Evolutionary conservation across 1,284 basidiomycete genomes (phyloP).

Genomic region (Moesziomyces globuligerus): DNA sequence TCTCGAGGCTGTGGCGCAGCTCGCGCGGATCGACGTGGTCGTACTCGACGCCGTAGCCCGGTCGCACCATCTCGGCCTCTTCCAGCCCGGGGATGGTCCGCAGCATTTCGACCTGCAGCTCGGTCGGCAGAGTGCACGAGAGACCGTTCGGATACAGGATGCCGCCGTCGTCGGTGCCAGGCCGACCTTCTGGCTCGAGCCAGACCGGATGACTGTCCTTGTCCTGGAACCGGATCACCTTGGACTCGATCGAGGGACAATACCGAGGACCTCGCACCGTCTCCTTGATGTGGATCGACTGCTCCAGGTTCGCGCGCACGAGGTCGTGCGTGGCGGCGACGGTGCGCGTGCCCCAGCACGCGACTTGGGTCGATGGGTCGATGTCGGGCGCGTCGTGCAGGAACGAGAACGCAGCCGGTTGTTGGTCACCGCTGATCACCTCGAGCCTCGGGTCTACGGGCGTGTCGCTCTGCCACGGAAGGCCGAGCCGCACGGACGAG

Average conservation of each 20-base stretch:
- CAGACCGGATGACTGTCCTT: conserved; percentile 80
- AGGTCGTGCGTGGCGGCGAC: conserved; percentile 78
- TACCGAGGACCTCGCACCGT: conserved; percentile 89
- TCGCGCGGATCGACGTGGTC: conserved; percentile 89
- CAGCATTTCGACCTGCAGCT: conserved; percentile 81
- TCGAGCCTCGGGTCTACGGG: conserved; percentile 29
- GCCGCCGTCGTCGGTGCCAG: conserved; percentile 76
- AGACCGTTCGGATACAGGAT: conserved; percentile 89
- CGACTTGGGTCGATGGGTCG: conserved; percentile 75
- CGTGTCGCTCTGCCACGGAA: conserved; percentile 22
- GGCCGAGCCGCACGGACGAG: conserved; percentile 76
- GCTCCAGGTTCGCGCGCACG: conserved; percentile 74
- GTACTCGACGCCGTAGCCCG: conserved; percentile 92
- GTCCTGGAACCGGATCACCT: conserved; percentile 80
- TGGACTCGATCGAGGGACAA: conserved; percentile 88
- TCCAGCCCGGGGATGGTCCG: conserved; percentile 84
- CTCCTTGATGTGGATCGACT: conserved; percentile 84
- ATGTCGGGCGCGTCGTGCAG: conserved; percentile 44
- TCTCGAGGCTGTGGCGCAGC: conserved; percentile 80
- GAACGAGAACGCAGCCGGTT: conserved; percentile 50
- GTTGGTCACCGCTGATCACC: conserved; percentile 35
- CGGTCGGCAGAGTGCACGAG: conserved; percentile 85
- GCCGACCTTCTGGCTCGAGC: conserved; percentile 90
- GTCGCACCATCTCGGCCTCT: conserved; percentile 80
- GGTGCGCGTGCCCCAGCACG: conserved; percentile 80